Evolutionary conservation across 805 yeast species (phyloP).

Genomic region (Ogataea philodendri): DNA sequence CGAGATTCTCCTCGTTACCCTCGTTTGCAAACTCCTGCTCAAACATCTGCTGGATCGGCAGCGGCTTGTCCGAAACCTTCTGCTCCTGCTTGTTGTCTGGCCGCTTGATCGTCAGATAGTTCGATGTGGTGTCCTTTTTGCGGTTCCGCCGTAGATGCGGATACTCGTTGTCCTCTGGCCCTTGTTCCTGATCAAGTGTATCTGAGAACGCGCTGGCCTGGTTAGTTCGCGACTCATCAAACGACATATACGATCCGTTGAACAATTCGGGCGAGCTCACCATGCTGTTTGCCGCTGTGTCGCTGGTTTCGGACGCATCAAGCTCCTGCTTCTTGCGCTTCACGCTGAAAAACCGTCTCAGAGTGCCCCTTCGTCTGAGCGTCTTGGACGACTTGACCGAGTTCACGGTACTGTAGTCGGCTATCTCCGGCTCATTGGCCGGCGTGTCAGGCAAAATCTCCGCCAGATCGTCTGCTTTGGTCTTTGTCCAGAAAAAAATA

Average conservation of each 20-base stretch:
- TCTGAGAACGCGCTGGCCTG: constrained; percentile 1
- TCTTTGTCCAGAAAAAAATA: constrained; percentile 8
- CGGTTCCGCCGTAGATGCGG: constrained; percentile 15
- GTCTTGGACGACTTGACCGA: constrained; percentile 8
- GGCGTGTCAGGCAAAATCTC: constrained; percentile 1
- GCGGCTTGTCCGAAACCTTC: constrained; percentile 1
- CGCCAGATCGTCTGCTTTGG: background rate
- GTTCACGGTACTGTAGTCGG: constrained; percentile 11
- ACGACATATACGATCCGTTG: background rate
- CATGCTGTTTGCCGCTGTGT: background rate
- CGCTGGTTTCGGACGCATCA: constrained; percentile 1
- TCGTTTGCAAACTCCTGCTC: constrained; percentile 5
- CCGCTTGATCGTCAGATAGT: constrained; percentile 10
- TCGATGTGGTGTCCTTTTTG: constrained; percentile 9
- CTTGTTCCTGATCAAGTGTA: background rate
- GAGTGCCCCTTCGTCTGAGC: constrained; percentile 6
- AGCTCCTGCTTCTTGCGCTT: constrained; percentile 2
- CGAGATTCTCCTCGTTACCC: constrained; percentile 6
- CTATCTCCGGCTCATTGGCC: constrained; percentile 2
- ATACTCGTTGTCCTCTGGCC: constrained; percentile 8
- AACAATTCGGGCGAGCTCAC: background rate
- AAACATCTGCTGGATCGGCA: constrained; percentile 14
- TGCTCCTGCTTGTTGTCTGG: constrained; percentile 2
- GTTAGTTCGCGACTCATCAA: constrained; percentile 3
- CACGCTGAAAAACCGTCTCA: constrained; percentile 12